Percentiles rank a stretch among this genome's conserved stretches.
phyloP scores from a whole-genome alignment of 2,329 filamentous ascomycete genomes.

The Didymella glomerata region DNA sequence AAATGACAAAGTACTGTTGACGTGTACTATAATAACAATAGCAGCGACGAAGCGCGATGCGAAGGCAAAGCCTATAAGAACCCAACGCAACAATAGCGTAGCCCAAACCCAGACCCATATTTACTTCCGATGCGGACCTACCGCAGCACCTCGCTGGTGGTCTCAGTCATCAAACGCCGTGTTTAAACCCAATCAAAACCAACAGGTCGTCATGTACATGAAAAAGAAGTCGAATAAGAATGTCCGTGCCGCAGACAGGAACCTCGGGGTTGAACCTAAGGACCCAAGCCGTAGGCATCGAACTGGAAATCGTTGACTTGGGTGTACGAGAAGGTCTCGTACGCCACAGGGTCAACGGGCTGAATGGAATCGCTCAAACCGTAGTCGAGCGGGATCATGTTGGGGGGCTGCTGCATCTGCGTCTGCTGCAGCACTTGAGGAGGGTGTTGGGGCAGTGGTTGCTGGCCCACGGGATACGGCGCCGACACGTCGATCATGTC shows the following conservation, averaged over 20 bases:
- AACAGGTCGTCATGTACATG: conserved; percentile 13
- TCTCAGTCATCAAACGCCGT: conserved; percentile 33
- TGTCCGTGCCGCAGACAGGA: conserved; percentile 1
- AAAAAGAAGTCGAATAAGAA: conserved; percentile 18
- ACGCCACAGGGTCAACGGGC: conserved; percentile 31
- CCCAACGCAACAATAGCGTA: too few relatives aligned
- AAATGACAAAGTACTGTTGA: neutral
- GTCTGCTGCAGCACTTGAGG: conserved; percentile 2
- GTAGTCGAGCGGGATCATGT: conserved; percentile 16
- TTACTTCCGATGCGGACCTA: conserved; percentile 34
- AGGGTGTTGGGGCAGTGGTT: conserved; percentile 3
- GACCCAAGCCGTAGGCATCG: conserved; percentile 29
- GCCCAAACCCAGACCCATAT: neutral
- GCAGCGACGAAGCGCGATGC: neutral
- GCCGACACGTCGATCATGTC: conserved; percentile 6
- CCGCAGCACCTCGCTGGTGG: conserved; percentile 37
- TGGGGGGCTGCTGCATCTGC: conserved; percentile 10
- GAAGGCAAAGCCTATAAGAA: too few relatives aligned
- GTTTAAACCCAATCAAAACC: conserved; percentile 2
- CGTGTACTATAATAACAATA: conserved; percentile 1
- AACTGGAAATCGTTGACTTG: conserved; percentile 39
- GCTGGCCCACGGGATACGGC: conserved; percentile 12
- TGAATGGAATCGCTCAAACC: conserved; percentile 31
- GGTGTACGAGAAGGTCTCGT: conserved; percentile 30
- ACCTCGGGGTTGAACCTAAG: conserved; percentile 27